Percentiles rank a stretch among this genome's conserved stretches.
Evolutionary conservation across 257 asterid species (phyloP).

Genomic region (Coffea canephora): DNA sequence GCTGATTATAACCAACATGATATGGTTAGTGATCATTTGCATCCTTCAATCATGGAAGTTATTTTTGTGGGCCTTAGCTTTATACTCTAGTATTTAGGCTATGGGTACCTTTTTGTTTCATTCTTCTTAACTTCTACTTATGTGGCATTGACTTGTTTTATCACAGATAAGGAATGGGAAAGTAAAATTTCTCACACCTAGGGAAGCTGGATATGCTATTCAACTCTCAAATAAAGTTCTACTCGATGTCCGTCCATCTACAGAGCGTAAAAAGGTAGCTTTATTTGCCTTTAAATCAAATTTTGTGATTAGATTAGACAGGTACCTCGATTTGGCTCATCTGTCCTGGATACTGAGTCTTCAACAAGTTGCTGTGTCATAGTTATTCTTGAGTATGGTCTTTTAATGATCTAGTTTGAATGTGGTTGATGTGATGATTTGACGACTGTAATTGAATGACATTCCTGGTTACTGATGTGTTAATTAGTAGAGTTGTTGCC

Average conservation of each 20-base stretch:
- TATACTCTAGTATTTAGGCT: not conserved
- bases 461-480: not conserved
- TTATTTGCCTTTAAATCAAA: not conserved
- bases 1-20: not conserved
- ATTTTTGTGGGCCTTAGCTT: not conserved
- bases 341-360: not conserved
- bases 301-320: not conserved
- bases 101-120: not conserved
- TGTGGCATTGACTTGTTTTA: slow-evolving; percentile 14
- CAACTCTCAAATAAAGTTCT: slow-evolving; percentile 74
- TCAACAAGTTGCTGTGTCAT: not conserved
- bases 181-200: slow-evolving; percentile 82
- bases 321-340: not conserved
- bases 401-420: not conserved
- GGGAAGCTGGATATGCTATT: slow-evolving; percentile 97
- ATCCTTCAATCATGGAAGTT: not conserved
- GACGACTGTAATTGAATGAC: not conserved
- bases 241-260: slow-evolving; percentile 92
- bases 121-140: not conserved
- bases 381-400: not conserved
- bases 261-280: slow-evolving; percentile 70
- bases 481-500: not conserved
- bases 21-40: not conserved
- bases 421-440: not conserved
- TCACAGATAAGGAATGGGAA: slow-evolving; percentile 78